Evolutionary conservation across 2,329 filamentous ascomycete species (phyloP), one percentile per base, ranked within the genome.

Genomic region (Pseudogymnoascus sp.): DNA sequence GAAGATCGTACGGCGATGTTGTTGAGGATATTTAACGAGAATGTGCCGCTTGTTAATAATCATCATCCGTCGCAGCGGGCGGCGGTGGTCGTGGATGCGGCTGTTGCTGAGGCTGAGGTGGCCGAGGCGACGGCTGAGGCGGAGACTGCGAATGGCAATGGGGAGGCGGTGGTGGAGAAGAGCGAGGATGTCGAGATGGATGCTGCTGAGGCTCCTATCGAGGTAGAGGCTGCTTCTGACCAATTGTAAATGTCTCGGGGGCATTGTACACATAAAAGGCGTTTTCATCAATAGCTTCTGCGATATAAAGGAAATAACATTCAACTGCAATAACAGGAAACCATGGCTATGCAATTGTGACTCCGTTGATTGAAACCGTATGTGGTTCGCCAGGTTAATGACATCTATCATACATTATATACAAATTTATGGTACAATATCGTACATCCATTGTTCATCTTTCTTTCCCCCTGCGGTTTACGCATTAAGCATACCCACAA

Each of bases 1-100:
- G 95, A 99, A 75, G 95, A 99, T 68, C 86, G 95, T 15, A 88
- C 87, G 23, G 95, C 95, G 0, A 96, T 97, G 91, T 79, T 97
- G 69, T 80, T 97, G 67, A 83, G 95, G 21, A 81, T 99, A 65
- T 99, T 88, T 78, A 96, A 97, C 73, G 93, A 97, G 70, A 88
- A 88, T 28, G 88, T 90, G 0, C 91, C 91, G 3, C 81, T 96
- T 59, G 83, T 96, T 67, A 96, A 72, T 74, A 82, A 80, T 62
- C 73, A 76, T 8, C 67, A 74, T 40, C 69, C 68, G 1, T 64
- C 61, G 7, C 68, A 73, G 35, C 69, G 68, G 35, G 67, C 68
- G 23, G 26, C 47, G 50, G 50, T 28, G 9, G 47, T 53, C 2
- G 50, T 57, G 13, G 50, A 57, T 8, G 50, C 28, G 26, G 50